Evolutionary conservation across 495 filamentous ascomycete species (phyloP).

Genomic region (Neurospora sp.): DNA sequence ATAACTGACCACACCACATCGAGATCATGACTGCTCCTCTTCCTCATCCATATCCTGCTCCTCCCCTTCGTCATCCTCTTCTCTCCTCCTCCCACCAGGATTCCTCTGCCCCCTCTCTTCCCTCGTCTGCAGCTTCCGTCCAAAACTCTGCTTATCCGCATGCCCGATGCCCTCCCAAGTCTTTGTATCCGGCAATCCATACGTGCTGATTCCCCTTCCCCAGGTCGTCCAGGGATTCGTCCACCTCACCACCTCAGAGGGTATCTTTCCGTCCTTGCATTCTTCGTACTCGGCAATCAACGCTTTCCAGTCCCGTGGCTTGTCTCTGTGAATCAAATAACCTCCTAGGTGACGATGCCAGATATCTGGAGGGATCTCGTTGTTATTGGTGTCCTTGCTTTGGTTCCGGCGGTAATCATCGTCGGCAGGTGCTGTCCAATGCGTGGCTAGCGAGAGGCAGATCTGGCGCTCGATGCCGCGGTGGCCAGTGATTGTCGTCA

Average conservation of each 20-base stretch:
- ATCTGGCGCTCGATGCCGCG: slow-evolving; percentile 24
- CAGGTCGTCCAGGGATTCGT: slow-evolving; percentile 25
- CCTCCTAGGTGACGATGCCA: slow-evolving; percentile 23
- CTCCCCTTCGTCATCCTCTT: neutral
- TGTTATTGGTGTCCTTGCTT: neutral
- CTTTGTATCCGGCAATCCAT: slow-evolving; percentile 25
- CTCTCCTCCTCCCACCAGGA: neutral
- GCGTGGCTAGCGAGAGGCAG: slow-evolving; percentile 14
- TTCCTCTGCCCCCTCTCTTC: slow-evolving; percentile 6
- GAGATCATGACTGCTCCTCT: slow-evolving; percentile 5
- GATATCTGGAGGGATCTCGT: slow-evolving; percentile 18
- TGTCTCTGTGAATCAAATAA: slow-evolving; percentile 24
- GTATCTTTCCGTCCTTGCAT: slow-evolving; percentile 6
- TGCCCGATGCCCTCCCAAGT: slow-evolving; percentile 26
- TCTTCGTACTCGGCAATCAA: slow-evolving; percentile 4
- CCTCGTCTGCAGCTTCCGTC: slow-evolving; percentile 10
- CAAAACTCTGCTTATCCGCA: slow-evolving; percentile 18
- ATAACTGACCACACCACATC: neutral
- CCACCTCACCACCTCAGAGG: slow-evolving; percentile 17
- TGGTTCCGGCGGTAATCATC: neutral
- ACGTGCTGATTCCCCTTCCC: slow-evolving; percentile 23
- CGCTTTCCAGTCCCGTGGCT: slow-evolving; percentile 20
- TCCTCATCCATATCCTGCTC: neutral
- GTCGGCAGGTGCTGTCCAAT: slow-evolving; percentile 9
- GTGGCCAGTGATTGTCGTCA: slow-evolving; percentile 22